A percentile compares a stretch with the other conserved stretches of the same genome.
Conservation (phyloP, 164 flowering plant genomes). For the Dillenia suffruticosa region DNA sequence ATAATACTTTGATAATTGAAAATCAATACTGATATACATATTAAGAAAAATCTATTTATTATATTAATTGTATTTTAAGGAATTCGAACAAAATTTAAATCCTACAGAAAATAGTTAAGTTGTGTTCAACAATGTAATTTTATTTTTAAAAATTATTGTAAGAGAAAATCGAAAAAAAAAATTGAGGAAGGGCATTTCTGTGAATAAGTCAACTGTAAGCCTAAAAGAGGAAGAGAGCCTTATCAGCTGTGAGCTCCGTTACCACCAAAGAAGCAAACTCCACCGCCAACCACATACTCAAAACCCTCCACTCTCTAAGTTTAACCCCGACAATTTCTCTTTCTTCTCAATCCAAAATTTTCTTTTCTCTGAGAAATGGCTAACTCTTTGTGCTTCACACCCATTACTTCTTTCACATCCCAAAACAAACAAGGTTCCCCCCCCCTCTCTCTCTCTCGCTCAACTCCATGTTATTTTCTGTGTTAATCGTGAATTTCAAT, state of each 20-base stretch:
- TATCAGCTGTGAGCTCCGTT: constrained; percentile 13
- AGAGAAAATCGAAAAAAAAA: neutral
- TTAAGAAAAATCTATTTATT: too few species aligned
- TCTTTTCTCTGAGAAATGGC: constrained; percentile 33
- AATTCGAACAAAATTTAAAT: too few species aligned
- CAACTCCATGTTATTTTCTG: too few species aligned
- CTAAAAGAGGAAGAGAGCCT: constrained; percentile 9
- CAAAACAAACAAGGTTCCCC: constrained; percentile 41
- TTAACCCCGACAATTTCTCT: too few species aligned
- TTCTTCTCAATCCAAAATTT: too few species aligned
- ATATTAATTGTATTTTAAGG: too few species aligned
- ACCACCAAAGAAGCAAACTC: neutral
- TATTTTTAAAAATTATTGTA: too few species aligned
- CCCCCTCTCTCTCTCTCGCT: neutral
- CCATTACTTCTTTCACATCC: constrained; percentile 28
- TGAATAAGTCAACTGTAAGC: neutral
- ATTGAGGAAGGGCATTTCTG: neutral
- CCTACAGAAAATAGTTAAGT: too few species aligned
- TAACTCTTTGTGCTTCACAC: constrained; percentile 34
- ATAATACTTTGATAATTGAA: too few species aligned
- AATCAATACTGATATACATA: too few species aligned
- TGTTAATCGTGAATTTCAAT: neutral
- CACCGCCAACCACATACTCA: neutral
- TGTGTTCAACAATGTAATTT: too few species aligned
- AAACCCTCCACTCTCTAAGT: neutral